Percentiles rank a stretch among this genome's conserved stretches.
Evolutionary conservation across 768 basidiomycete genomes (phyloP).

Genomic region (Dentipellis sp.): DNA sequence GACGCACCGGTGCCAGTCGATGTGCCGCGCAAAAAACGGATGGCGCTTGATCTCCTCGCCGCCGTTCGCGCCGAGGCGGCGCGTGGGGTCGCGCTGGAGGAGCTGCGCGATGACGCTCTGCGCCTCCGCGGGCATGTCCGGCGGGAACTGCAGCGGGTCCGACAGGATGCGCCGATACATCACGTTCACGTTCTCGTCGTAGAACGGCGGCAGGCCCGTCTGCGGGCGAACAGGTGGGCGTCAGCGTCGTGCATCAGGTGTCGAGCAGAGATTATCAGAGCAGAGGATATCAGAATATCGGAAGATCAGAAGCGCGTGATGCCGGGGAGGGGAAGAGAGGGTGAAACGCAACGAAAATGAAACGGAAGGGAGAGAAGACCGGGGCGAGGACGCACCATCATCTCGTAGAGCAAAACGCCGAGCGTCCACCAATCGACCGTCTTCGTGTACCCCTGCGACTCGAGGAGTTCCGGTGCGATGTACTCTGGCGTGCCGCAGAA

Average conservation of each 20-base stretch:
- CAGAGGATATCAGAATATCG: background rate
- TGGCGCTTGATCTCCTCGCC: constrained; percentile 95
- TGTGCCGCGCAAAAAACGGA: constrained; percentile 88
- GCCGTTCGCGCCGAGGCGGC: constrained; percentile 84
- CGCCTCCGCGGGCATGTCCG: constrained; percentile 84
- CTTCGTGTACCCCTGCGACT: constrained; percentile 94
- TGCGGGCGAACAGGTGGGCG: constrained; percentile 23
- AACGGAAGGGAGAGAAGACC: too few species aligned
- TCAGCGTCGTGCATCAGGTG: background rate
- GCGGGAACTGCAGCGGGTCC: constrained; percentile 87
- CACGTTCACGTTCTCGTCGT: constrained; percentile 96
- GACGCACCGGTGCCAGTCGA: constrained; percentile 78
- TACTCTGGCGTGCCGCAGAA: constrained; percentile 99
- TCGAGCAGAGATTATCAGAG: too few species aligned
- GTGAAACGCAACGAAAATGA: constrained; percentile 4
- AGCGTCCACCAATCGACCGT: constrained; percentile 99
- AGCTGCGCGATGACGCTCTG: constrained; percentile 82
- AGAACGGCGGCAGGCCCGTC: constrained; percentile 96
- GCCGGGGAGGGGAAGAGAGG: constrained; percentile 1
- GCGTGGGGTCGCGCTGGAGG: constrained; percentile 79
- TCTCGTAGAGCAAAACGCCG: constrained; percentile 93
- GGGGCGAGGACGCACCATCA: constrained; percentile 54
- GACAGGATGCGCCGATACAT: constrained; percentile 95
- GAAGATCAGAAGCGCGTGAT: too few species aligned
- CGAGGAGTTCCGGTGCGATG: constrained; percentile 93